phyloP scores from a whole-genome alignment of 805 yeast genomes.

The Schwanniomyces occidentalis region DNA sequence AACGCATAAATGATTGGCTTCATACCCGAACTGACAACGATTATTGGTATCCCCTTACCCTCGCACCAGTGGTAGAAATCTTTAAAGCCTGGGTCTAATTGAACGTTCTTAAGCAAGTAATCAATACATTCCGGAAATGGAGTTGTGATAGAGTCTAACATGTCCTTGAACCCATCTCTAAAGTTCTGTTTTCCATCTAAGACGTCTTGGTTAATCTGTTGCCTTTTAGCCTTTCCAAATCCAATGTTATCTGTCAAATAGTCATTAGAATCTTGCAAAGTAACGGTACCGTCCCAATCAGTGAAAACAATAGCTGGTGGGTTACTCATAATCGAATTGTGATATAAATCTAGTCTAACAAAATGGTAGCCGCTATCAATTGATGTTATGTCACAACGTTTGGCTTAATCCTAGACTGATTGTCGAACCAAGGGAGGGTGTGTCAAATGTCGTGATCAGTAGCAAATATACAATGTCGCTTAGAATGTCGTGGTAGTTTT shows the following conservation, averaged over 20 bases:
- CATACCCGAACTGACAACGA: conserved; percentile 94
- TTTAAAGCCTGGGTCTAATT: conserved; percentile 89
- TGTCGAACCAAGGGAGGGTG: too few species aligned
- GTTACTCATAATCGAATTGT: too few species aligned
- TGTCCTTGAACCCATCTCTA: conserved; percentile 78
- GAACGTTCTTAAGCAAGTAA: conserved; percentile 58
- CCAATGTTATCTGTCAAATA: conserved; percentile 87
- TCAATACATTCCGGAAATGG: conserved; percentile 86
- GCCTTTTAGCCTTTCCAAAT: conserved; percentile 70
- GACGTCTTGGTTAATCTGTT: conserved; percentile 68
- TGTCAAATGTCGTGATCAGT: too few species aligned
- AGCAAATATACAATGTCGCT: too few species aligned
- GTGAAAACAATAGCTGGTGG: conserved; percentile 81
- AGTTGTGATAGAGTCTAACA: conserved; percentile 76
- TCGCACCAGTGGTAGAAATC: conserved; percentile 79
- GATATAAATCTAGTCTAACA: too few species aligned
- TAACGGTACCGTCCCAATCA: conserved; percentile 98
- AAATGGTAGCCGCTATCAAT: too few species aligned
- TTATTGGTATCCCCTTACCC: conserved; percentile 70
- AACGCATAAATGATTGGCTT: conserved; percentile 83
- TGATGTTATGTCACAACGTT: too few species aligned
- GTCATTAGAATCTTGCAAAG: conserved; percentile 93
- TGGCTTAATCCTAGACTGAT: too few species aligned
- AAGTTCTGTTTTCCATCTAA: conserved; percentile 66
- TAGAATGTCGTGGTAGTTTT: too few species aligned